A percentile compares a stretch with the other conserved stretches of the same genome.
Conservation (phyloP, 345 rosid species). For the Eucalyptus brandiana region DNA sequence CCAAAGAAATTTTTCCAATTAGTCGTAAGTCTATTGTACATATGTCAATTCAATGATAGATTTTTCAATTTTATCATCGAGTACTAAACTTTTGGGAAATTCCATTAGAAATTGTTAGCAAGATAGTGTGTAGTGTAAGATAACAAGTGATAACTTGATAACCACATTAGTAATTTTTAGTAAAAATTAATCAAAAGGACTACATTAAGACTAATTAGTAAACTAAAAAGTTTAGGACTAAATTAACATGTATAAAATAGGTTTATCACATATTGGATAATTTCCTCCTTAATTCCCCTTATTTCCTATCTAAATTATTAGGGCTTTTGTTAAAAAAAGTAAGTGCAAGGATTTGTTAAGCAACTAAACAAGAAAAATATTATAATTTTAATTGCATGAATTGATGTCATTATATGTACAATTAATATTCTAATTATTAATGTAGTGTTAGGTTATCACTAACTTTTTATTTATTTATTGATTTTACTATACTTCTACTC, state of each 20-base stretch:
- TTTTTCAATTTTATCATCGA: too few species aligned
- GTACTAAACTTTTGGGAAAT: too few species aligned
- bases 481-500: rapidly evolving
- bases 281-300: not conserved
- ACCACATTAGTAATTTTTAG: not conserved
- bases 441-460: not conserved
- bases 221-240: too few species aligned
- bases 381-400: not conserved
- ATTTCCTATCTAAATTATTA: not conserved
- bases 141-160: rapidly evolving
- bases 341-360: not conserved
- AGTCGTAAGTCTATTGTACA: rapidly evolving
- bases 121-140: not conserved
- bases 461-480: rapidly evolving
- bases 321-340: not conserved
- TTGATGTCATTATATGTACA: not conserved
- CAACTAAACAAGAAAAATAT: not conserved
- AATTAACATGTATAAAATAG: too few species aligned
- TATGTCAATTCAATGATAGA: rapidly evolving
- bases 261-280: not conserved
- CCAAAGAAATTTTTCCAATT: rapidly evolving
- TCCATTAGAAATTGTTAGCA: too few species aligned
- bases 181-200: not conserved
- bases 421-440: not conserved
- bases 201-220: not conserved